These are phyloP conservation scores for Euclidium syriacum DNA, from an alignment of 345 rosid genomes.

Conservation along the genomic window DNA sequence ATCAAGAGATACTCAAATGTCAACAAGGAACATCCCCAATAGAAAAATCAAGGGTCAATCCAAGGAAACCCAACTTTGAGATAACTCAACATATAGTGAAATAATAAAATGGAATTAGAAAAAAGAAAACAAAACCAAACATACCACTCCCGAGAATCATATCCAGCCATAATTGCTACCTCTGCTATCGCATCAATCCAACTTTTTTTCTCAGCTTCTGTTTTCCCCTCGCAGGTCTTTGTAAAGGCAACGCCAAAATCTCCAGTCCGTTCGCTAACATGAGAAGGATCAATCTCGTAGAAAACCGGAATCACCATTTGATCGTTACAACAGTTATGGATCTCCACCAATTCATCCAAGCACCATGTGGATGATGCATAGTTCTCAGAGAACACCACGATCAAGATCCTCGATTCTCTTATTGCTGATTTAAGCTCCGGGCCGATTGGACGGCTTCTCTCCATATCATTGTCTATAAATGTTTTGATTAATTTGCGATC, in stretches of 20 bases:
- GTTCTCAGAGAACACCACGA: not conserved
- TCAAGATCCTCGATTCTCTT: not conserved
- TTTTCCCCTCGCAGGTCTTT: not conserved
- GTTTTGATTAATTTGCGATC: not conserved
- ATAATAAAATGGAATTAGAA: too few relatives aligned
- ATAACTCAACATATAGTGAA: too few relatives aligned
- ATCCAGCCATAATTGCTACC: not conserved
- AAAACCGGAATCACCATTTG: not conserved
- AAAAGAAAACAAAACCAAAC: too few relatives aligned
- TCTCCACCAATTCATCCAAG: not conserved
- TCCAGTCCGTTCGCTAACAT: not conserved
- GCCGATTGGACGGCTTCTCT: not conserved
- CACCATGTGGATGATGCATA: not conserved
- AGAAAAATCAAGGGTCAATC: too few relatives aligned
- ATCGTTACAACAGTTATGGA: not conserved
- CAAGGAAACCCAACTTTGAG: too few relatives aligned
- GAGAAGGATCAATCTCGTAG: constrained; percentile 3
- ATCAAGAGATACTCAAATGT: too few relatives aligned
- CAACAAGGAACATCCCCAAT: too few relatives aligned
- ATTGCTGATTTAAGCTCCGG: not conserved
- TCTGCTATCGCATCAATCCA: not conserved
- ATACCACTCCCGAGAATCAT: not conserved
- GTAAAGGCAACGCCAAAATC: not conserved
- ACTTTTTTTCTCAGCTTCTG: not conserved
- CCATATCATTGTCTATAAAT: not conserved